These are phyloP conservation scores for Corymbia citriodora DNA, from an alignment of 441 rosid genomes.

Conservation along the genomic window DNA sequence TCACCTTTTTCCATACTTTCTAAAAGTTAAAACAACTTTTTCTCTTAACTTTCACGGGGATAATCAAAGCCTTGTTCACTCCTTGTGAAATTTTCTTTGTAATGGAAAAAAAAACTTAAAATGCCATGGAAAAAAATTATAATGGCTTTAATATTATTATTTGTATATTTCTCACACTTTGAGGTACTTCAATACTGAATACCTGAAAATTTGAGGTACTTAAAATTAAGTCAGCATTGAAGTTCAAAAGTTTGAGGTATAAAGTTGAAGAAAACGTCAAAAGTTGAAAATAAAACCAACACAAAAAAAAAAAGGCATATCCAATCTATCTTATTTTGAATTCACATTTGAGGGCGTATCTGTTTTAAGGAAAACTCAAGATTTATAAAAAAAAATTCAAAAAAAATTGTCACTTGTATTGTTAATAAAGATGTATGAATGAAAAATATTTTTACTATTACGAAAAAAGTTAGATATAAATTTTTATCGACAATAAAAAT, in stretches of 20 bases:
- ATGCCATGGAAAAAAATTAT: no score
- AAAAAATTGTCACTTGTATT: neutral
- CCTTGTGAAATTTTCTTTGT: neutral
- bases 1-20: neutral
- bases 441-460: neutral
- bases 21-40: neutral
- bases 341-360: neutral
- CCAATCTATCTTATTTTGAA: neutral
- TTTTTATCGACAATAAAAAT: neutral
- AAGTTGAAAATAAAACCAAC: neutral
- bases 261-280: neutral
- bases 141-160: neutral
- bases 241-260: neutral
- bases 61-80: neutral
- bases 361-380: neutral
- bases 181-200: neutral
- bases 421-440: neutral
- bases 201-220: neutral
- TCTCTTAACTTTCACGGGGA: fast-evolving
- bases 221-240: neutral
- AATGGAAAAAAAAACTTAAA: neutral
- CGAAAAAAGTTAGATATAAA: neutral
- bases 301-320: neutral
- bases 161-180: neutral
- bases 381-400: neutral